Evolutionary conservation across 371 early-diverging fungal genomes (phyloP).

Genomic region (Mucor lusitanicus): DNA sequence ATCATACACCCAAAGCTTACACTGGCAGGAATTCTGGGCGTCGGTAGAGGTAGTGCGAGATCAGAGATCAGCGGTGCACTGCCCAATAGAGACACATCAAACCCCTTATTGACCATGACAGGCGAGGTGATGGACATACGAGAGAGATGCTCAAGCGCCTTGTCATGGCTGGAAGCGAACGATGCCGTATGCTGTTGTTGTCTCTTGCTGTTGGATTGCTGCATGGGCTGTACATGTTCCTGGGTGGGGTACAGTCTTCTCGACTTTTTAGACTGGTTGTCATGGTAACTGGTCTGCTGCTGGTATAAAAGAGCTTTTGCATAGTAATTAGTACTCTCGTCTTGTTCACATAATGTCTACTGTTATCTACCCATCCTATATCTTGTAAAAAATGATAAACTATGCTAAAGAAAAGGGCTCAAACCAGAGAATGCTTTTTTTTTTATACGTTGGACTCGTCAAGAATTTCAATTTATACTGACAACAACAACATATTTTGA

Average conservation of each 20-base stretch:
- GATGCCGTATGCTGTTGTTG: neutral
- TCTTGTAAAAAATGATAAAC: too few species aligned
- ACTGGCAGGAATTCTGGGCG: slow-evolving; percentile 43
- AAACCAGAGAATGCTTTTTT: neutral
- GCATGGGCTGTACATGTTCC: neutral
- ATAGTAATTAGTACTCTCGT: neutral
- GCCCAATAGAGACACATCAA: slow-evolving; percentile 44
- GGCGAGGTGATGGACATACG: neutral
- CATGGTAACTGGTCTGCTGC: neutral
- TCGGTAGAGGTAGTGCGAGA: slow-evolving; percentile 28
- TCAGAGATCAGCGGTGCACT: slow-evolving; percentile 49
- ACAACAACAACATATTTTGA: slow-evolving; percentile 4
- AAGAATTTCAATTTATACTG: slow-evolving; percentile 8
- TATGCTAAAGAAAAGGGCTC: neutral
- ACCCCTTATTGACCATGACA: neutral
- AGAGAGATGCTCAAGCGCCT: neutral
- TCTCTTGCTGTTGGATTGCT: slow-evolving; percentile 1
- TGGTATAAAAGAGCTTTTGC: neutral
- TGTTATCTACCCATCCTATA: neutral
- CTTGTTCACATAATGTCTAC: neutral
- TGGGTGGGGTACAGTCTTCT: neutral
- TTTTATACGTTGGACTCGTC: neutral
- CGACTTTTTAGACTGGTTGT: neutral
- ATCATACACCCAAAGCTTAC: slow-evolving; percentile 22
- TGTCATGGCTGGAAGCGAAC: neutral